Conservation (phyloP, 2,329 filamentous ascomycete genomes). For the Hypoxylon sp. region DNA sequence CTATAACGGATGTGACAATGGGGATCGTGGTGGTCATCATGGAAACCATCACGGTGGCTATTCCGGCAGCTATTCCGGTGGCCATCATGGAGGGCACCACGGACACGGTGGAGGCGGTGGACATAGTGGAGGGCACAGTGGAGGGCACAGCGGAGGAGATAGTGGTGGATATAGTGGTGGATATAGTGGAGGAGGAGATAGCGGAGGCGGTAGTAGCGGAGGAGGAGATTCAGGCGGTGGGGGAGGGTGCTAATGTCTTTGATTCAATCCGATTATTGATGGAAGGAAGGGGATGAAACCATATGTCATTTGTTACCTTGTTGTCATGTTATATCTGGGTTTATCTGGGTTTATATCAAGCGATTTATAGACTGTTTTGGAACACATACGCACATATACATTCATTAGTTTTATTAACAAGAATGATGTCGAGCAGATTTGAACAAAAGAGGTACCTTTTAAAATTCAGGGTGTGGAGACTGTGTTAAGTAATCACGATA, state of each 20-base stretch:
- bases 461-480: neutral
- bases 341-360: neutral
- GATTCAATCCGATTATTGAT: neutral
- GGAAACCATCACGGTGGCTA: neutral
- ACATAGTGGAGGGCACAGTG: neutral
- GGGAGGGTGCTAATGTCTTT: constrained; percentile 2
- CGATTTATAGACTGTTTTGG: neutral
- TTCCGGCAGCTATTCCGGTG: constrained; percentile 13
- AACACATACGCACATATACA: neutral
- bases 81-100: constrained; percentile 15
- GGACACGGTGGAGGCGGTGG: constrained; percentile 12
- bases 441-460: neutral
- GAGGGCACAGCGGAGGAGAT: neutral
- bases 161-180: neutral
- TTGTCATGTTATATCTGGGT: neutral
- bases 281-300: neutral
- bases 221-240: constrained; percentile 2
- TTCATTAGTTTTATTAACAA: neutral
- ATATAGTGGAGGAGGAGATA: constrained; percentile 2
- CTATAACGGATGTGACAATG: constrained; percentile 4
- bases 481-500: constrained; percentile 17
- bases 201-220: constrained; percentile 10
- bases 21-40: neutral
- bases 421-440: too few relatives aligned
- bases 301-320: neutral